These are phyloP conservation scores for Caulochytrium protostelioides DNA, from an alignment of 371 early-diverging fungal genomes.

Conservation along the genomic window DNA sequence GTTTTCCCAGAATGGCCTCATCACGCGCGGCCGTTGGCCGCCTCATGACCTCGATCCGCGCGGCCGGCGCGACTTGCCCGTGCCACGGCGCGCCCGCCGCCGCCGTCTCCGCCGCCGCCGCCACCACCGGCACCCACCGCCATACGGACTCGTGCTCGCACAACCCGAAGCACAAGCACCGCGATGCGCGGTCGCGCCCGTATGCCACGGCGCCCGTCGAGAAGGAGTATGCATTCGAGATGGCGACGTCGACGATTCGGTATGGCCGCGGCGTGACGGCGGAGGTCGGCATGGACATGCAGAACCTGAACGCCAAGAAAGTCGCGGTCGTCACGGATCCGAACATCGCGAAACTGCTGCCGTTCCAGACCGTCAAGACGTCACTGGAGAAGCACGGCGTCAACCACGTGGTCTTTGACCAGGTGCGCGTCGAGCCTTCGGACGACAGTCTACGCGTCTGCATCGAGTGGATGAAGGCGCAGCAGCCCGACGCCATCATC, in stretches of 20 bases:
- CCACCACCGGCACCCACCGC: conserved; percentile 12
- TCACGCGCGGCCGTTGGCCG: conserved; percentile 25
- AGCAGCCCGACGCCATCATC: conserved; percentile 54
- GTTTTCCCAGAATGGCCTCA: too few relatives aligned
- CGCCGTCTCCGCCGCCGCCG: background rate
- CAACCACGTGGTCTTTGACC: conserved; percentile 48
- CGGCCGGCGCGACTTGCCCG: conserved; percentile 23
- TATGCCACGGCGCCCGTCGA: conserved; percentile 15
- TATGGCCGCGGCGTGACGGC: conserved; percentile 66
- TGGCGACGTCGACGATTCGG: conserved; percentile 74
- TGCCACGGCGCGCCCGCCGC: conserved; percentile 22
- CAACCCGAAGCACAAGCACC: conserved; percentile 14
- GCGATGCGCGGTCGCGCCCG: conserved; percentile 25
- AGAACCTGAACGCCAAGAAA: conserved; percentile 51
- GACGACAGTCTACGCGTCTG: conserved; percentile 53
- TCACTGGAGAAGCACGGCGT: conserved; percentile 52
- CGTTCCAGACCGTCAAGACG: conserved; percentile 48
- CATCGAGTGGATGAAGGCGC: conserved; percentile 49
- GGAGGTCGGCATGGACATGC: conserved; percentile 70
- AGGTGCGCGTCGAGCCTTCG: conserved; percentile 63
- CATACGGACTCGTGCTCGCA: conserved; percentile 9
- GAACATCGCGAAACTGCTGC: conserved; percentile 46
- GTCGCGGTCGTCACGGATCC: conserved; percentile 69
- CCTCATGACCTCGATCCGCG: conserved; percentile 20
- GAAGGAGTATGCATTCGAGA: conserved; percentile 58